These are phyloP conservation scores for Sergeia podlipaevii DNA, from an alignment of 208 protist species.

Conservation along the genomic window DNA sequence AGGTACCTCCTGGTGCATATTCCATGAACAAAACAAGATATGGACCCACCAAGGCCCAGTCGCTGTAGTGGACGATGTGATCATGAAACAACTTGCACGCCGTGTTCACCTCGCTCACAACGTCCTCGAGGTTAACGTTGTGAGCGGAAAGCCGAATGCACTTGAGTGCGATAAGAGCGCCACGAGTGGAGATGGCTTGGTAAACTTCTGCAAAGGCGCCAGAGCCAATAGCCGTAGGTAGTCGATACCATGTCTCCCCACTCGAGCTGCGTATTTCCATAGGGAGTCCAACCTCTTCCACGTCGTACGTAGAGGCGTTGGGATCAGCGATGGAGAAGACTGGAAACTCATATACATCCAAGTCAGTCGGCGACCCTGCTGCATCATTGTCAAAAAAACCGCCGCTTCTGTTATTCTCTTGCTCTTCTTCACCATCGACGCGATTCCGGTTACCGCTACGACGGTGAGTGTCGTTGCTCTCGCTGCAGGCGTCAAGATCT, in stretches of 20 bases:
- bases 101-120: conserved; percentile 45
- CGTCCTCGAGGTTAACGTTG: conserved; percentile 21
- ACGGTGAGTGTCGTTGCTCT: no score
- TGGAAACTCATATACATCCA: no score
- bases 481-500: no score
- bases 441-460: no score
- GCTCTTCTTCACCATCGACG: no score
- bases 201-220: conserved; percentile 43
- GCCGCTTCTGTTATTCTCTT: no score
- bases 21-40: conserved; percentile 77
- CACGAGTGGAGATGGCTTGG: conserved; percentile 23
- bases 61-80: conserved; percentile 44
- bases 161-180: conserved; percentile 41
- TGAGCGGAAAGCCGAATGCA: conserved; percentile 23
- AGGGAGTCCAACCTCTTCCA: conserved; percentile 1
- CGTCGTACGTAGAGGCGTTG: no score
- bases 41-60: conserved; percentile 21
- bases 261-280: background rate
- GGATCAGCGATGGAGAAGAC: background rate
- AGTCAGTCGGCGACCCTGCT: no score
- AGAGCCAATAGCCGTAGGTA: conserved; percentile 19
- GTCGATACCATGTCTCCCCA: conserved; percentile 22
- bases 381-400: no score
- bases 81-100: conserved; percentile 38
- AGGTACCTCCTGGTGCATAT: conserved; percentile 74